Conservation (phyloP, 352 stramenopile species). For the Pythium coloratum region DNA sequence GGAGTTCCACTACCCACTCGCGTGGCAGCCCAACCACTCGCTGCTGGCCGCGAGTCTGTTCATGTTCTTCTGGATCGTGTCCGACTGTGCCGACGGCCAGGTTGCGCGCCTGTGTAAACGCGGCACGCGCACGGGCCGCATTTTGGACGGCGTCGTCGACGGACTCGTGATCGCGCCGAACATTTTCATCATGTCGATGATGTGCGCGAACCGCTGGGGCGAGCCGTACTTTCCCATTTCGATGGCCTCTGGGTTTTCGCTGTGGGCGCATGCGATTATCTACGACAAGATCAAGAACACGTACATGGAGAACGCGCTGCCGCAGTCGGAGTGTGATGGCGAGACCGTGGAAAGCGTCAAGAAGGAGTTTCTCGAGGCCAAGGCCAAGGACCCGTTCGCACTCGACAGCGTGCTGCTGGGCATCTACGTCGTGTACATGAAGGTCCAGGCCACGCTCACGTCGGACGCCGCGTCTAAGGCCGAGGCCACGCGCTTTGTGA, state of each 20-base stretch:
- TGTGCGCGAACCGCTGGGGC: conserved; percentile 61
- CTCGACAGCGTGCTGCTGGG: conserved; percentile 71
- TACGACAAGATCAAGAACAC: conserved; percentile 90
- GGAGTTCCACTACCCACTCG: conserved; percentile 73
- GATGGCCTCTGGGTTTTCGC: conserved; percentile 61
- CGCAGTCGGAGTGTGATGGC: conserved; percentile 74
- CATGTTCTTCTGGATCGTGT: conserved; percentile 87
- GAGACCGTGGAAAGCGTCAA: conserved; percentile 79
- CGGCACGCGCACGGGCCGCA: conserved; percentile 76
- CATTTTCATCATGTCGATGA: conserved; percentile 56
- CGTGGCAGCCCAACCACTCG: conserved; percentile 56
- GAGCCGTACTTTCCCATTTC: conserved; percentile 49
- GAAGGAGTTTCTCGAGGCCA: conserved; percentile 63
- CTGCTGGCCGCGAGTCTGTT: conserved; percentile 51
- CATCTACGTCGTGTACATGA: conserved; percentile 81
- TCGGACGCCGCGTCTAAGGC: conserved; percentile 64
- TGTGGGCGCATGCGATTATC: conserved; percentile 79
- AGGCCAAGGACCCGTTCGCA: conserved; percentile 58
- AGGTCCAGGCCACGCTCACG: conserved; percentile 61
- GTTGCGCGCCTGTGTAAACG: conserved; percentile 82
- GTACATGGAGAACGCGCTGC: conserved; percentile 84
- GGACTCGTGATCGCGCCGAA: conserved; percentile 74
- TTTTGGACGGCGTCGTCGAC: conserved; percentile 78
- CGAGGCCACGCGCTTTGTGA: conserved; percentile 49
- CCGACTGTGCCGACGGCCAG: conserved; percentile 82